phyloP scores from a whole-genome alignment of 345 rosid genomes.

The Iberis pinnata region DNA sequence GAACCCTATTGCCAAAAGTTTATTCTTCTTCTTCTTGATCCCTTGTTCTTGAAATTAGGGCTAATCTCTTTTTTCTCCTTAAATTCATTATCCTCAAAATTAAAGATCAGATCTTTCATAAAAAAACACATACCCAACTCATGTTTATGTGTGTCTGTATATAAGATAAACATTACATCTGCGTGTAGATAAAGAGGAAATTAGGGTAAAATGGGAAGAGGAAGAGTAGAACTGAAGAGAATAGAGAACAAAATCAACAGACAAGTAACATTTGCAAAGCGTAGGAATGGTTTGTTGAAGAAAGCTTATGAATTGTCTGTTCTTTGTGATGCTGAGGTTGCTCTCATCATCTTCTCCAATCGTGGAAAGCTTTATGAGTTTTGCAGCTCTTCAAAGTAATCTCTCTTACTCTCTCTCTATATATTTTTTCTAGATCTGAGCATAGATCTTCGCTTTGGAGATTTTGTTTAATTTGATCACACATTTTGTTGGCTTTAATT shows the following conservation, averaged over 20 bases:
- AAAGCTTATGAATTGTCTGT: constrained; percentile 36
- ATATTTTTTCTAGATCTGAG: constrained; percentile 20
- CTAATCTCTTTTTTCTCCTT: not conserved
- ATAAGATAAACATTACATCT: constrained; percentile 23
- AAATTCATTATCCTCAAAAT: too few relatives aligned
- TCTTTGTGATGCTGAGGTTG: constrained; percentile 52
- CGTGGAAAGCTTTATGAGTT: constrained; percentile 98
- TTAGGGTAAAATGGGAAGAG: constrained; percentile 73
- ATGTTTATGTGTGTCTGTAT: constrained; percentile 31
- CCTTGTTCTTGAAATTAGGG: constrained; percentile 31
- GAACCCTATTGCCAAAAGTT: constrained; percentile 22
- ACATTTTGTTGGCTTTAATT: too few relatives aligned
- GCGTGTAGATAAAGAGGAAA: not conserved
- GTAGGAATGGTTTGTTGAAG: constrained; percentile 33
- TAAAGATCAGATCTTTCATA: constrained; percentile 32
- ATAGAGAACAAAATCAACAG: constrained; percentile 87
- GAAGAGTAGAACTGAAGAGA: constrained; percentile 96
- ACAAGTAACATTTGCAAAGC: constrained; percentile 33
- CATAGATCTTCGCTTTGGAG: too few relatives aligned
- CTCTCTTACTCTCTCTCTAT: too few relatives aligned
- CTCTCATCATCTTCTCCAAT: constrained; percentile 90
- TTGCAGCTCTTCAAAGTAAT: constrained; percentile 70
- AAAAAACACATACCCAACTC: too few relatives aligned
- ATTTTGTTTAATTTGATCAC: too few relatives aligned
- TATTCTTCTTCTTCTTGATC: too few relatives aligned